These are phyloP conservation scores for Plasmodium gonderi DNA, from an alignment of 169 alveolate species.

Conservation along the genomic window DNA sequence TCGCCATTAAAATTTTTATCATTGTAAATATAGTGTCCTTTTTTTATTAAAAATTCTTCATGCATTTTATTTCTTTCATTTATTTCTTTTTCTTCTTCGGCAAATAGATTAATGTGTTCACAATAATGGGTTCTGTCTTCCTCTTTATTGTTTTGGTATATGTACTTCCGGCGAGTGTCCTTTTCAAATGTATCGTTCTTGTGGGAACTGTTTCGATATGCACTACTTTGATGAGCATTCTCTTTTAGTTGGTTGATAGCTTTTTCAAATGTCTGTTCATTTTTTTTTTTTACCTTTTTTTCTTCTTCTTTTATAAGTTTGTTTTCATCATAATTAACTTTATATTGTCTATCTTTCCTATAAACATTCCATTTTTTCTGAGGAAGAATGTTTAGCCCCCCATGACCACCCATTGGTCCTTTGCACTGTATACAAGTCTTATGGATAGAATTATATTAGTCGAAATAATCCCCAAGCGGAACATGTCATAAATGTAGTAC, in stretches of 20 bases:
- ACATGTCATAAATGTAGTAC: neutral
- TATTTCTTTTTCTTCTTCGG: constrained; percentile 71
- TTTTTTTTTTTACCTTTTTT: constrained; percentile 55
- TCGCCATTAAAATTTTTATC: constrained; percentile 40
- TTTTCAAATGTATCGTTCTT: neutral
- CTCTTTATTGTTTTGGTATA: constrained; percentile 1
- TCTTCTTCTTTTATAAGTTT: constrained; percentile 67
- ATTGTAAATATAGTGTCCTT: constrained; percentile 54
- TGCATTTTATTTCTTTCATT: constrained; percentile 53
- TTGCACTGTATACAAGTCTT: too few species aligned
- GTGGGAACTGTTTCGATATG: too few species aligned
- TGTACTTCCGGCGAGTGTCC: too few species aligned
- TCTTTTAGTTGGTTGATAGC: neutral
- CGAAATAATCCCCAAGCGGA: neutral
- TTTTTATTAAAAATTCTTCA: constrained; percentile 69
- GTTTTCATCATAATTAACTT: constrained; percentile 85
- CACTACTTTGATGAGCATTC: neutral
- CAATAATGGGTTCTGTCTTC: neutral
- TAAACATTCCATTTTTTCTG: constrained; percentile 94
- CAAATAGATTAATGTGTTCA: constrained; percentile 54
- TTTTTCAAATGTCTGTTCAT: constrained; percentile 15
- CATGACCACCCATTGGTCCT: constrained; percentile 93
- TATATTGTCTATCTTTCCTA: constrained; percentile 87
- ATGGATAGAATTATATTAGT: neutral
- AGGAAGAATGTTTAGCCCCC: constrained; percentile 93